Evolutionary conservation across 352 stramenopile species (phyloP).

Genomic region (Globisporangium spiculum): DNA sequence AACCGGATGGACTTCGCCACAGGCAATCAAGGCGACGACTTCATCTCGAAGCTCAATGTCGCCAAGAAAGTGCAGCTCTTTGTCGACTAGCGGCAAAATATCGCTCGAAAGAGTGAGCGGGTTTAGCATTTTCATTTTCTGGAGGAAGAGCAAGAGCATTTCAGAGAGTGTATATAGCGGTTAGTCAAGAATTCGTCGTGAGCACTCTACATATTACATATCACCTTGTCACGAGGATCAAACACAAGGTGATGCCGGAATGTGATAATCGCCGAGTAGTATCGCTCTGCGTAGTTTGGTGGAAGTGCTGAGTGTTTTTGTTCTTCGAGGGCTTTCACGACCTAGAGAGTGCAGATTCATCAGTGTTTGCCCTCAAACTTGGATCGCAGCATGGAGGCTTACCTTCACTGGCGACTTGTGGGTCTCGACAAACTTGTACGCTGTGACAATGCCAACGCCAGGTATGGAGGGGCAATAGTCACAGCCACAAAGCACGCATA

Average conservation of each 20-base stretch:
- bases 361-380: background rate
- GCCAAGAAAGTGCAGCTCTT: constrained; percentile 61
- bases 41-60: constrained; percentile 60
- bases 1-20: constrained; percentile 54
- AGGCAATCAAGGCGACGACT: constrained; percentile 52
- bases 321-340: constrained; percentile 50
- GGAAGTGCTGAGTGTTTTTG: constrained; percentile 41
- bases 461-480: constrained; percentile 84
- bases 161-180: background rate
- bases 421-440: constrained; percentile 69
- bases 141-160: background rate
- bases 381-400: background rate
- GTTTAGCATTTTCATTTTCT: constrained; percentile 82
- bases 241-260: constrained; percentile 89
- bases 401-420: constrained; percentile 55
- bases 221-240: constrained; percentile 66
- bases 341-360: constrained; percentile 22
- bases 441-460: constrained; percentile 79
- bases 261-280: constrained; percentile 72
- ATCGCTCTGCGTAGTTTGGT: constrained; percentile 39
- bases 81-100: constrained; percentile 53
- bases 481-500: constrained; percentile 87
- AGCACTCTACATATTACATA: background rate
- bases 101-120: constrained; percentile 54
- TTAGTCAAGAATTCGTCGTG: background rate